phyloP scores from a whole-genome alignment of 495 filamentous ascomycete genomes.

The Wilcoxina mikolae region DNA sequence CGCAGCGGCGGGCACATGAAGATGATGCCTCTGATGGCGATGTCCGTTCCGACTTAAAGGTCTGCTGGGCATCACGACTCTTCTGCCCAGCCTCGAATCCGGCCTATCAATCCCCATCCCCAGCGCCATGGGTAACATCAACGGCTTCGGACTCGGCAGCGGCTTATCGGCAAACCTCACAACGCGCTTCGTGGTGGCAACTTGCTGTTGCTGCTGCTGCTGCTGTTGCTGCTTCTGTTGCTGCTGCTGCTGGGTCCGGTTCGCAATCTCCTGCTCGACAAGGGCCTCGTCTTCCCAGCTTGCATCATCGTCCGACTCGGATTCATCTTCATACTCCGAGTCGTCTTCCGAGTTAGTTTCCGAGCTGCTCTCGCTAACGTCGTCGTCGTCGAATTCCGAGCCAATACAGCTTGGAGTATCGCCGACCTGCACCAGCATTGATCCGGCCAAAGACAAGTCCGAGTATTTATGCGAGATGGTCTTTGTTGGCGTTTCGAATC shows the following conservation, averaged over 20 bases:
- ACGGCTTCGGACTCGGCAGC: slow-evolving; percentile 2
- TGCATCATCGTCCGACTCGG: slow-evolving; percentile 17
- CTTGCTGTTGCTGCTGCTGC: not conserved
- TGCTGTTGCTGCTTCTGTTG: not conserved
- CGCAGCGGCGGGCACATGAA: not conserved
- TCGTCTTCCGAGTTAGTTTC: slow-evolving; percentile 10
- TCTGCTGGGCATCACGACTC: slow-evolving; percentile 17
- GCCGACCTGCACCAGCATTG: slow-evolving; percentile 26
- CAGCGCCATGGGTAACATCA: not conserved
- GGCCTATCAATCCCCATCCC: slow-evolving; percentile 18
- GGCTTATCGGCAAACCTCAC: slow-evolving; percentile 23
- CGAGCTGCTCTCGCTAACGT: not conserved
- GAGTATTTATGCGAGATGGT: slow-evolving; percentile 17
- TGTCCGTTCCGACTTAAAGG: slow-evolving; percentile 25
- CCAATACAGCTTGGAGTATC: slow-evolving; percentile 2
- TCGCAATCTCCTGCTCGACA: slow-evolving; percentile 14
- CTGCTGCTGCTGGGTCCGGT: not conserved
- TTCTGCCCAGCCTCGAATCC: slow-evolving; percentile 19
- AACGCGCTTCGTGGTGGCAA: not conserved
- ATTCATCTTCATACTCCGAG: slow-evolving; percentile 11
- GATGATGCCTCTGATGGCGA: not conserved
- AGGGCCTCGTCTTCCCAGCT: slow-evolving; percentile 26
- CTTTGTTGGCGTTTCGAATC: slow-evolving; percentile 19
- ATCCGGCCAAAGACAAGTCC: slow-evolving; percentile 21
- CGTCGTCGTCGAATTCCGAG: not conserved